A percentile compares a stretch with the other conserved stretches of the same genome.
phyloP scores from a whole-genome alignment of 345 rosid species.

The Linum lewisii region DNA sequence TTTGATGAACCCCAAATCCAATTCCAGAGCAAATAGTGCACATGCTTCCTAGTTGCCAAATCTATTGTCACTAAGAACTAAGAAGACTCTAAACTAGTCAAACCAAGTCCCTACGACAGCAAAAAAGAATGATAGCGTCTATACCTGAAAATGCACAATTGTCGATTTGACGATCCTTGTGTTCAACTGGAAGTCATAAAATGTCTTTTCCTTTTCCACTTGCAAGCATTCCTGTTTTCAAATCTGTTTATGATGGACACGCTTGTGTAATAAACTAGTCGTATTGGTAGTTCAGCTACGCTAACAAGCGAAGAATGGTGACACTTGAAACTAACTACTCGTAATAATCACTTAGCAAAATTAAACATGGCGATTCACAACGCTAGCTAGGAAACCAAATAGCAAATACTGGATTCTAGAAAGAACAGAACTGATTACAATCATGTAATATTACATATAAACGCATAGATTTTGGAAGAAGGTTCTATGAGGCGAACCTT shows the following conservation, averaged over 20 bases:
- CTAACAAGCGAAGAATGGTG: too few relatives aligned
- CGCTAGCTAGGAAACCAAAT: background rate
- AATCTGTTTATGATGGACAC: too few relatives aligned
- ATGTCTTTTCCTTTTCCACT: constrained; percentile 57
- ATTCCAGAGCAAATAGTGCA: too few relatives aligned
- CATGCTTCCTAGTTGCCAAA: too few relatives aligned
- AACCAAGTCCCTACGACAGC: background rate
- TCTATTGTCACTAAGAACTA: background rate
- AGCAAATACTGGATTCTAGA: background rate
- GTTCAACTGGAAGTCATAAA: constrained; percentile 77
- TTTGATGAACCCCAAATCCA: too few relatives aligned
- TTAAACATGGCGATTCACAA: background rate
- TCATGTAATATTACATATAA: background rate
- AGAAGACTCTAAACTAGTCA: background rate
- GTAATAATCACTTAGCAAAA: constrained; percentile 7
- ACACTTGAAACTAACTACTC: too few relatives aligned
- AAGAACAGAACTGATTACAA: background rate
- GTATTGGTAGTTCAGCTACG: background rate
- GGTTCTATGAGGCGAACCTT: constrained; percentile 33
- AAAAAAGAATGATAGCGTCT: constrained; percentile 6
- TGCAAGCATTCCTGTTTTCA: constrained; percentile 56
- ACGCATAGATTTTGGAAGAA: background rate
- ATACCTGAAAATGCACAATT: constrained; percentile 91
- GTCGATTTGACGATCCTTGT: constrained; percentile 89
- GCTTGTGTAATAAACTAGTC: too few relatives aligned